Evolutionary conservation across 2,329 filamentous ascomycete species (phyloP), one percentile per base, ranked within the genome.

Genomic region (Diaporthe citriasiana): DNA sequence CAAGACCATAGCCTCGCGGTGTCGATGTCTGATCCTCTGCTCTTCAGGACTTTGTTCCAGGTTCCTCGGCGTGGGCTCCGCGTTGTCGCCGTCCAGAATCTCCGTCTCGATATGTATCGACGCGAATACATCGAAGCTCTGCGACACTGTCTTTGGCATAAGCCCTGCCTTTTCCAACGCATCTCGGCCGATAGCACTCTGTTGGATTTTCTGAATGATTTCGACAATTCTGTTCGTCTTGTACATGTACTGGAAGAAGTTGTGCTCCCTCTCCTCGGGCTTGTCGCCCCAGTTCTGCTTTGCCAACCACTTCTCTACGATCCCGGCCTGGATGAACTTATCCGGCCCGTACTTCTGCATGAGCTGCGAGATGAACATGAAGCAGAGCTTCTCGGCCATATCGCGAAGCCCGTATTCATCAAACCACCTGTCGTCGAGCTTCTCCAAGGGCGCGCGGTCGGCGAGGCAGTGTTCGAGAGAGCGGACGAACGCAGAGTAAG

Each of bases 1-100:
- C 73, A 98, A 86, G 27, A 98, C 95, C 90, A 98, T 95, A 6
- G 95, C 95, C 84, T 98, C 95, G 77, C 95, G 89, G 79, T 96
- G 89, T 66, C 94, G 89, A 77, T 95, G 89, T 74, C 95, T 87
- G 75, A 95, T 86, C 70, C 93, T 89, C 79, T 94, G 92, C 81
- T 96, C 94, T 80, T 91, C 91, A 9, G 83, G 86, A 74, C 86
- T 91, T 80, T 90, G 89, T 73, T 90, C 89, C 74, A 86, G 80
- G 40, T 82, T 78, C 71, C 85, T 79, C 63, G 83, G 82, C 59
- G 84, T 79, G 70, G 81, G 77, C 73, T 82, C 80, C 6, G 79
- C 77, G 47, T 77, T 77, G 35, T 75, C 73, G 25, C 74, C 71
- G 10, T 75, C 74, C 63, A 76, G 75, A 6, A 75, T 50, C 33